Percentiles rank a stretch among this genome's conserved stretches.
phyloP scores from a whole-genome alignment of 306 rosid genomes.

The Begonia loranthoides region DNA sequence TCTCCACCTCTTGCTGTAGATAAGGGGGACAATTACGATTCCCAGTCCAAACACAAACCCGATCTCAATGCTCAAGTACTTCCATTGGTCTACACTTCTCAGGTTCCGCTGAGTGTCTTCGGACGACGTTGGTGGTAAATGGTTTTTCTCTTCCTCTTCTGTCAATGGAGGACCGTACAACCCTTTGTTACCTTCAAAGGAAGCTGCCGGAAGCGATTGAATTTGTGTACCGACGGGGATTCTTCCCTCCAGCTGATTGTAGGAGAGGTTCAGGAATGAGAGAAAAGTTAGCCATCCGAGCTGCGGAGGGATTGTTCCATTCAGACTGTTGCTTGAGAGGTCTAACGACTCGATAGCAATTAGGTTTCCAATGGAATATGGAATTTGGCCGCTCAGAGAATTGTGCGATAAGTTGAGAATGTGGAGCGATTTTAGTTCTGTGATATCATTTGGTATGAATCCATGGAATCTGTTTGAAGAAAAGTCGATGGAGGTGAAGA shows the following conservation, averaged over 20 bases:
- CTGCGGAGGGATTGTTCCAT: constrained; percentile 12
- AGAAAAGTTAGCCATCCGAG: constrained; percentile 15
- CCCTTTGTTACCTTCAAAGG: constrained; percentile 8
- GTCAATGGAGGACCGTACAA: constrained; percentile 20
- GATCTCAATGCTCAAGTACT: neutral
- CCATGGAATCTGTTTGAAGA: constrained; percentile 7
- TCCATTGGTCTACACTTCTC: neutral
- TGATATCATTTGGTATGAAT: too few relatives aligned
- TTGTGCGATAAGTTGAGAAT: constrained; percentile 9
- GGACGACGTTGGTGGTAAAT: neutral
- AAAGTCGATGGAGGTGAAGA: constrained; percentile 2
- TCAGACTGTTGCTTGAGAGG: constrained; percentile 21
- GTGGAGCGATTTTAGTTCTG: too few relatives aligned
- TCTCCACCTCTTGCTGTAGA: constrained; percentile 15
- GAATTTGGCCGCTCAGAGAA: constrained; percentile 15
- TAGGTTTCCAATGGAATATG: constrained; percentile 17
- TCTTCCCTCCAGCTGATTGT: constrained; percentile 9
- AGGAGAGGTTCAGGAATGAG: constrained; percentile 10
- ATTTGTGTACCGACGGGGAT: constrained; percentile 4
- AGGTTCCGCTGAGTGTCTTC: neutral
- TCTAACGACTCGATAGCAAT: constrained; percentile 23
- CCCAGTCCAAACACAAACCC: constrained; percentile 3
- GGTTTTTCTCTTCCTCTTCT: neutral
- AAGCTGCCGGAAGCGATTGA: neutral
- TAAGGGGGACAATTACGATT: constrained; percentile 2